These are phyloP conservation scores for Candida suzukii DNA, from an alignment of 805 yeast species.

Conservation along the genomic window DNA sequence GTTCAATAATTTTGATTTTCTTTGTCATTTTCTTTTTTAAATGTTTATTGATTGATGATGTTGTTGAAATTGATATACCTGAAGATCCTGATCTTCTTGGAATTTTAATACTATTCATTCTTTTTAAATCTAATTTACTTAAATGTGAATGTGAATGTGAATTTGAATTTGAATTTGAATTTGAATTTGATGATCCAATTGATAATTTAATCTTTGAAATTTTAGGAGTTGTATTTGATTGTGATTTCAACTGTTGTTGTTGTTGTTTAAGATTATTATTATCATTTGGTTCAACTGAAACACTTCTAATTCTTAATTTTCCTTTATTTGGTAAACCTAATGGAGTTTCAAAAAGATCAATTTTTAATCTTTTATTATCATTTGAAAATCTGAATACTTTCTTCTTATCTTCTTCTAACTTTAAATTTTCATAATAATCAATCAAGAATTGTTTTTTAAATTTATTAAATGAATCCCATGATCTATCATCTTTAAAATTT, in stretches of 20 bases:
- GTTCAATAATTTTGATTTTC: no score
- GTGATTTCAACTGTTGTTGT: no score
- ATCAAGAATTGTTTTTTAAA: slow-evolving; percentile 16
- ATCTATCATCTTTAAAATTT: slow-evolving; percentile 11
- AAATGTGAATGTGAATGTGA: not conserved
- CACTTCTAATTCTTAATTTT: not conserved
- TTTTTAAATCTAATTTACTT: not conserved
- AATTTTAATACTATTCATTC: not conserved
- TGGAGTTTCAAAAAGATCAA: not conserved
- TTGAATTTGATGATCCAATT: no score
- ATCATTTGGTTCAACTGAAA: not conserved
- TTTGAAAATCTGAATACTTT: no score
- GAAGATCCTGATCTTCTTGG: not conserved
- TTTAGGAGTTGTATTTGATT: not conserved
- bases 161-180: not conserved
- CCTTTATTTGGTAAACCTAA: not conserved
- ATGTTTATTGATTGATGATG: not conserved
- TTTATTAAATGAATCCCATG: slow-evolving; percentile 13
- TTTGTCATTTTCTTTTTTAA: not conserved
- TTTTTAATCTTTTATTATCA: not conserved
- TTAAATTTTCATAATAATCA: not conserved
- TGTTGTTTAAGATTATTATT: no score
- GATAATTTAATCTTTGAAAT: not conserved
- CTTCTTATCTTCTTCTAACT: not conserved
- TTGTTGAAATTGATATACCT: not conserved